Evolutionary conservation across 805 yeast species (phyloP), one percentile per base, ranked within the genome.

Genomic region (Ogataea siamensis): DNA sequence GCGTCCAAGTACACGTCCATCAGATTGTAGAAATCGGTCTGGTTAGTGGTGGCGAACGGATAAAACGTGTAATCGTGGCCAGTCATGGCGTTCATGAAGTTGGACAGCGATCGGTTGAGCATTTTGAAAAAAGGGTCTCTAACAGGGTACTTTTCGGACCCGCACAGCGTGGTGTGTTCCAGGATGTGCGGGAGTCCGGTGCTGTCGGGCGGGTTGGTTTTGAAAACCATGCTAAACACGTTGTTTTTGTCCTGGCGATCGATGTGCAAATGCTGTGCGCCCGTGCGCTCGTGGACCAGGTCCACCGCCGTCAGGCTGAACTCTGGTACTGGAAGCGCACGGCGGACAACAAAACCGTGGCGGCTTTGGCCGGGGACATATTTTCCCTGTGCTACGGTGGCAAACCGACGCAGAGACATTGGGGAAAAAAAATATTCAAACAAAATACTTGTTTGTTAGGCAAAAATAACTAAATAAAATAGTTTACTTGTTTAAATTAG

Each of bases 1-100:
- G 96, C 80, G 50, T 89, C 95, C 32, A 89, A 67, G 57, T 93
- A 93, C 5, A 93, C 95, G 42, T 78, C 82, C 76, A 88, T 79
- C 55, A 93, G 70, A 55, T 93, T 93, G 21, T 73, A 72, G 59
- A 74, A 93, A 58, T 93, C 99, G 38, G 75, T 76, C 28, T 63
- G 59, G 61, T 93, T 93, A 8, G 98, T 91, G 2, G 99, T 93
- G 19, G 98, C 85, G 68, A 93, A 93, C 4, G 99, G 99, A 54
- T 85, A 93, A 61, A 80, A 89, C 0, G 99, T 93, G 57, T 88
- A 89, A 62, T 93, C 98, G 51, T 85, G 89, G 15, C 95, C 99
- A 0, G 99, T 93, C 96, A 93, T 87, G 7, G 99, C 99, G 59
- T 93, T 93, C 99, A 93, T 93, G 63, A 88, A 93, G 59, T 87